phyloP scores from a whole-genome alignment of 495 filamentous ascomycete genomes.

The Neurospora terricola region DNA sequence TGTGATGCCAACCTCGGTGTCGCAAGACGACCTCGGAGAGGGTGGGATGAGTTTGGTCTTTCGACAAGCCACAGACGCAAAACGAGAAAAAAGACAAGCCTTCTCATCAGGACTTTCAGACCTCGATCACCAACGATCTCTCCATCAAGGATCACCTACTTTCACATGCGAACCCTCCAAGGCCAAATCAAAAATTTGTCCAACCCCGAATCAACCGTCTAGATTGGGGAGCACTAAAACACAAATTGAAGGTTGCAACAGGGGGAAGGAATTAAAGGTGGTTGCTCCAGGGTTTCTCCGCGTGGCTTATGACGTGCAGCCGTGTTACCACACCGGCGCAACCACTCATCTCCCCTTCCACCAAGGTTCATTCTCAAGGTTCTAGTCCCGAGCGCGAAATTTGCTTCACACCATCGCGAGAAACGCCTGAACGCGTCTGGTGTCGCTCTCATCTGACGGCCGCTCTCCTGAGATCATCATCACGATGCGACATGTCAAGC shows the following conservation, averaged over 20 bases:
- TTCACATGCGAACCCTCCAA: background rate
- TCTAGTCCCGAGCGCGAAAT: background rate
- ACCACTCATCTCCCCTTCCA: background rate
- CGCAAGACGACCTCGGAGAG: background rate
- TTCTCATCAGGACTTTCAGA: background rate
- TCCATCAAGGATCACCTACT: background rate
- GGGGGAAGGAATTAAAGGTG: background rate
- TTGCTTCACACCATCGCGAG: background rate
- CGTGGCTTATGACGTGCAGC: slow-evolving; percentile 19
- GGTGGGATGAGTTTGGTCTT: background rate
- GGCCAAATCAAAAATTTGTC: background rate
- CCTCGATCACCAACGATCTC: background rate
- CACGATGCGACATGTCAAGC: background rate
- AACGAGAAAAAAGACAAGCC: background rate
- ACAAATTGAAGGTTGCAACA: background rate
- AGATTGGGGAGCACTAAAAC: background rate
- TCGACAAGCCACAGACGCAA: background rate
- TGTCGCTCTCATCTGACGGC: background rate
- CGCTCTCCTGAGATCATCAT: background rate
- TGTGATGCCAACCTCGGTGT: background rate
- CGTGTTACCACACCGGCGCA: background rate
- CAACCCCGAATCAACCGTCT: background rate
- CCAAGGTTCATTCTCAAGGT: background rate
- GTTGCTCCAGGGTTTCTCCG: slow-evolving; percentile 12
- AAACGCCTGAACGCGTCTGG: background rate